Conservation (phyloP, 2,329 filamentous ascomycete genomes). For the Knoxdaviesia proteae region DNA sequence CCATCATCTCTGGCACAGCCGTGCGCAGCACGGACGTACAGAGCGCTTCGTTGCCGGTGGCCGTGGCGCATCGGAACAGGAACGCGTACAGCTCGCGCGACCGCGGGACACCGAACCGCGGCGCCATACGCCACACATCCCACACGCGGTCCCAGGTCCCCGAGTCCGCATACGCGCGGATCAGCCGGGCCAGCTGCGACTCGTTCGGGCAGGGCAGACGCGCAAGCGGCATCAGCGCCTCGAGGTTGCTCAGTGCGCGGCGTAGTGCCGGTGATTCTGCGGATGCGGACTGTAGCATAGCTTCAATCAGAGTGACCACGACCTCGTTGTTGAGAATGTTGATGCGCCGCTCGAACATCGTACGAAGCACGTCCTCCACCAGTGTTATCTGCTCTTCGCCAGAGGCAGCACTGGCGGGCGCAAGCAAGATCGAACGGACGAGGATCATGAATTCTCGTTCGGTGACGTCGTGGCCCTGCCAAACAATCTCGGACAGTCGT, state of each 20-base stretch:
- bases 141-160: slow-evolving; percentile 36
- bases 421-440: slow-evolving; percentile 17
- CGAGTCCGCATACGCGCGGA: slow-evolving; percentile 23
- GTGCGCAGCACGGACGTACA: slow-evolving; percentile 28
- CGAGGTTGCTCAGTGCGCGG: slow-evolving; percentile 21
- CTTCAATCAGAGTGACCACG: slow-evolving; percentile 24
- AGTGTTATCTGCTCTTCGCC: slow-evolving; percentile 1
- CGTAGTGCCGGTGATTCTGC: slow-evolving; percentile 13
- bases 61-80: slow-evolving; percentile 27
- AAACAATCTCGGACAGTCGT: neutral
- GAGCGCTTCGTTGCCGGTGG: slow-evolving; percentile 18
- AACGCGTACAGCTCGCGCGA: slow-evolving; percentile 31
- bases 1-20: slow-evolving; percentile 36
- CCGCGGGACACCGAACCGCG: slow-evolving; percentile 26
- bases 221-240: slow-evolving; percentile 19
- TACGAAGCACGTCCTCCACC: slow-evolving; percentile 1
- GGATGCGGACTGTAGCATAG: slow-evolving; percentile 13
- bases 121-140: slow-evolving; percentile 35
- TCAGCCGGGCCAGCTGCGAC: slow-evolving; percentile 17
- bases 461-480: slow-evolving; percentile 2
- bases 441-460: slow-evolving; percentile 16
- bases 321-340: slow-evolving; percentile 22
- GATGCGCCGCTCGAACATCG: slow-evolving; percentile 17
- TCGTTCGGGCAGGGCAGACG: slow-evolving; percentile 17
- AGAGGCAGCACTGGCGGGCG: slow-evolving; percentile 3